Percentiles rank a stretch among this genome's conserved stretches.
Evolutionary conservation across 1,139 yeast genomes (phyloP).

Genomic region (Magnusiomyces paraingens): DNA sequence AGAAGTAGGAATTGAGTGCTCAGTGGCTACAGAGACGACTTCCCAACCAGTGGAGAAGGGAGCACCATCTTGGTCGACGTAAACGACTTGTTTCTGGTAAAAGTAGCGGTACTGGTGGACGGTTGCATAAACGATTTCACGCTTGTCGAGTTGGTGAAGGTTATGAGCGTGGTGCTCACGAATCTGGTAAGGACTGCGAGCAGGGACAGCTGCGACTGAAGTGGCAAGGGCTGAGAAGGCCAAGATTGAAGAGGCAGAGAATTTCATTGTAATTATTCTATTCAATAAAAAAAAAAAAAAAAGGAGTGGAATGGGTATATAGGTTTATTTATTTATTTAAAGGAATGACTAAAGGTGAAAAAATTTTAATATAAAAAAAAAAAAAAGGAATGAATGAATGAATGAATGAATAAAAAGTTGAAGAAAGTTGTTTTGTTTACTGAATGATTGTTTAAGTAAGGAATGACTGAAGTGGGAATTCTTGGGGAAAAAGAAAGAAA

Average conservation of each 20-base stretch:
- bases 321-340: too few species aligned
- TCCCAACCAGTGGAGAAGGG: constrained; percentile 30
- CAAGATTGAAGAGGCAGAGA: background rate
- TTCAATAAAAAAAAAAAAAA: too few species aligned
- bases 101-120: constrained; percentile 30
- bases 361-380: too few species aligned
- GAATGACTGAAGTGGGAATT: background rate
- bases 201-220: constrained; percentile 4
- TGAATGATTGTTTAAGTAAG: too few species aligned
- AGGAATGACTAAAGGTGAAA: too few species aligned
- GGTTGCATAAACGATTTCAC: constrained; percentile 31
- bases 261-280: background rate
- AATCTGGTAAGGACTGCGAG: background rate
- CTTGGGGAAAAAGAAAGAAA: background rate
- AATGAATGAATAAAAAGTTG: background rate
- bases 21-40: constrained; percentile 30
- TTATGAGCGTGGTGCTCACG: constrained; percentile 12
- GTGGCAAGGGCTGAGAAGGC: background rate
- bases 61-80: constrained; percentile 32
- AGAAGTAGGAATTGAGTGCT: constrained; percentile 25
- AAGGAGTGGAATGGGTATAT: too few species aligned
- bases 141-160: constrained; percentile 19
- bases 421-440: background rate
- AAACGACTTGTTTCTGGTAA: constrained; percentile 32
- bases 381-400: too few species aligned